A percentile compares a stretch with the other conserved stretches of the same genome.
Evolutionary conservation across 768 basidiomycete species (phyloP).

Genomic region (Leccinum pellstonianum): DNA sequence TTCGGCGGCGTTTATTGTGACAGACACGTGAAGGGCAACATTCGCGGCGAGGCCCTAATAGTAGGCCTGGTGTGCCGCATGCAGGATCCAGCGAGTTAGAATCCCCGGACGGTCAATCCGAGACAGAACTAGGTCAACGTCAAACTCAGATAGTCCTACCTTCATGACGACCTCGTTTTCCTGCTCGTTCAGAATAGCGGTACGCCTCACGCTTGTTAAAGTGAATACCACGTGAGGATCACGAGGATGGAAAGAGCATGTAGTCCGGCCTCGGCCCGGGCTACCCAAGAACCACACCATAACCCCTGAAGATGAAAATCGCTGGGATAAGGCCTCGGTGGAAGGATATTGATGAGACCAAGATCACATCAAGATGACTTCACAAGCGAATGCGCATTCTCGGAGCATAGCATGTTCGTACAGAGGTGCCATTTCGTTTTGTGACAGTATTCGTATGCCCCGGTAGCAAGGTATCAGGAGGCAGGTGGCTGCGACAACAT

Average conservation of each 20-base stretch:
- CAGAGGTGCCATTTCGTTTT: background rate
- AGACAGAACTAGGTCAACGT: background rate
- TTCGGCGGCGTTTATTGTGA: slow-evolving; percentile 71
- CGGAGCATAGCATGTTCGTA: background rate
- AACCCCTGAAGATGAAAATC: slow-evolving; percentile 1
- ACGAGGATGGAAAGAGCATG: background rate
- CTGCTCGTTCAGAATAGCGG: slow-evolving; percentile 48
- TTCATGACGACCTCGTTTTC: slow-evolving; percentile 57
- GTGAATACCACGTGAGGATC: background rate
- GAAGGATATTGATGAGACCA: background rate
- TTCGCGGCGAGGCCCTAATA: slow-evolving; percentile 67
- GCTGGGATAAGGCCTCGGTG: background rate
- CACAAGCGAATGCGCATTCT: background rate
- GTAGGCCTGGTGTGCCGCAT: slow-evolving; percentile 45
- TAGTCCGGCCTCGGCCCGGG: too few species aligned
- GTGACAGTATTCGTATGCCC: background rate
- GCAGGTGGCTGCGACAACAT: background rate
- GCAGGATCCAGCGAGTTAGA: slow-evolving; percentile 73
- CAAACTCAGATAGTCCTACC: slow-evolving; percentile 23
- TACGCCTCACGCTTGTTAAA: slow-evolving; percentile 56
- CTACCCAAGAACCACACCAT: background rate
- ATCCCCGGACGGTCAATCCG: slow-evolving; percentile 67
- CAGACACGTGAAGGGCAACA: slow-evolving; percentile 61
- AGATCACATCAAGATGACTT: background rate
- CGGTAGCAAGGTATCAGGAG: too few species aligned